Conservation (phyloP, 1,284 basidiomycete species). For the Termitomyces sp. region DNA sequence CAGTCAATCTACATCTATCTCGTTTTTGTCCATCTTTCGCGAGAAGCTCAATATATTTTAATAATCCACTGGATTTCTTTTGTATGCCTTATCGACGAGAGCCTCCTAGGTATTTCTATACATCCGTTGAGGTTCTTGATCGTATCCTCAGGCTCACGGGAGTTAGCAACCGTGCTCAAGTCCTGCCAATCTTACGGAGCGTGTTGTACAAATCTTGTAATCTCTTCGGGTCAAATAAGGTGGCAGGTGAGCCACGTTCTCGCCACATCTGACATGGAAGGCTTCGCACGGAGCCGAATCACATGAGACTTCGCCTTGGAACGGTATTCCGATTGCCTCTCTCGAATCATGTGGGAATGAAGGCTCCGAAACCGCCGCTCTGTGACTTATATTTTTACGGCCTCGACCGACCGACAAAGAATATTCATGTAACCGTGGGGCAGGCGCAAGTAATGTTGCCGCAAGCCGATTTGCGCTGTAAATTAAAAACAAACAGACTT, state of each 20-base stretch:
- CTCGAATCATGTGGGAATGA: not conserved
- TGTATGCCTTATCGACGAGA: not conserved
- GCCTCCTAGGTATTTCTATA: not conserved
- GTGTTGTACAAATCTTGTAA: not conserved
- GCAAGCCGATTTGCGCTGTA: not conserved
- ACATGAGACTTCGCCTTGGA: not conserved
- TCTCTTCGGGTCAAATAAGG: not conserved
- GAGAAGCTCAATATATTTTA: not conserved
- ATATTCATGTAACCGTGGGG: conserved; percentile 1
- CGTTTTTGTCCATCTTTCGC: not conserved
- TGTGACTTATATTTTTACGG: not conserved
- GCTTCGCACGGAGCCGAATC: conserved; percentile 2
- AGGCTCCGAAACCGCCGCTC: not conserved
- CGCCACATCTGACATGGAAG: conserved; percentile 4
- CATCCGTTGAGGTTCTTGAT: not conserved
- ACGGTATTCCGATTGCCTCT: conserved; percentile 2
- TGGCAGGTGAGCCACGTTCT: conserved; percentile 4
- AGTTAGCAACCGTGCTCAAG: not conserved
- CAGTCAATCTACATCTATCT: not conserved
- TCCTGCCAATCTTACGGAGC: not conserved
- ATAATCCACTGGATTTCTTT: too few relatives aligned
- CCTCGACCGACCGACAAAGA: not conserved
- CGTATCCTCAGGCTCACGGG: not conserved
- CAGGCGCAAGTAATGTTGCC: not conserved
- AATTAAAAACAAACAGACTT: not conserved